Evolutionary conservation across 2,329 filamentous ascomycete species (phyloP), one percentile per base, ranked within the genome.

Genomic region (Venturia carpophila): DNA sequence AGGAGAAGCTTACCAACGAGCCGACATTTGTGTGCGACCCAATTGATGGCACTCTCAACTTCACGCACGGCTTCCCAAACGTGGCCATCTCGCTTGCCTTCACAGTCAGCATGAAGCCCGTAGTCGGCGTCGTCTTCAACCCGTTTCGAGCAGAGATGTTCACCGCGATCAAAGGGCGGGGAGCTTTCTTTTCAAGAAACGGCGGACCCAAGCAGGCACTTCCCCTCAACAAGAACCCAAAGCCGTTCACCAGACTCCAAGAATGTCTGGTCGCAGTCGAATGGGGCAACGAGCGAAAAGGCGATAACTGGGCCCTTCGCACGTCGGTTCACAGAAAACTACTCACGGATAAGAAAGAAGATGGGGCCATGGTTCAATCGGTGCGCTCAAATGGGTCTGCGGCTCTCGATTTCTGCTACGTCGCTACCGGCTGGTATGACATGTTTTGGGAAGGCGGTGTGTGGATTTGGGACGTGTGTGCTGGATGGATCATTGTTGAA

Each of bases 11-110:
- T 2, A 66, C 66, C 0, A 68, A 72, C 56, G 62, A 47, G 0
- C 74, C 75, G 0, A 76, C 75, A 0, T 75, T 77, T 63, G 69
- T 77, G 7, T 72, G 71, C 41, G 75, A 76, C 47, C 75, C 75
- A 6, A 75, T 77, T 41, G 75, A 77, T 56, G 75, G 75, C 1
- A 77, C 75, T 0, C 70, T 76, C 1, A 76, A 77, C 68, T 77
- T 77, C 69, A 74, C 72, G 9, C 72, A 73, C 58, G 73, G 74
- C 15, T 73, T 76, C 19, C 73, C 71, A 4, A 75, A 76, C 66
- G 71, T 68, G n/a, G 73, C 71, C 9, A 69, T 76, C 52, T 75
- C 72, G 0, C 66, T 77, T 39, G 74, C 71, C 0, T 63, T 77
- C 0, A 72, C 71, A 0, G 21, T 76, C 15, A 68, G 71, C 17